Base-by-base conservation (phyloP, 441 rosid genomes). In the Gossypium gossypioides region DNA sequence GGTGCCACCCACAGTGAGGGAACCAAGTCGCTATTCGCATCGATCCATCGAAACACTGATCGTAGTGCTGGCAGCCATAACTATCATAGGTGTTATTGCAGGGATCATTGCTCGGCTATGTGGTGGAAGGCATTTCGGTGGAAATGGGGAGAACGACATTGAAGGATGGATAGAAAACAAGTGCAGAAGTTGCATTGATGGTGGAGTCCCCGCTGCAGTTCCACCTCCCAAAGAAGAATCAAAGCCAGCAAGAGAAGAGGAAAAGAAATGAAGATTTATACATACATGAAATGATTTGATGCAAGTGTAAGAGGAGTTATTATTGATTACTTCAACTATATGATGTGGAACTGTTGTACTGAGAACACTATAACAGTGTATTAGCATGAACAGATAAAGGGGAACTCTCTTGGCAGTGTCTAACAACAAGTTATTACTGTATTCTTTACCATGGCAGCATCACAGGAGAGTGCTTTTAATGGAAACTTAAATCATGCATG, bases 101-200 rank as follows among this genome's bases (percentile, higher is more conserved):
- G 95, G 98, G 25, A 80, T 90, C 50, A 59, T 93, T 13, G 93
- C 97, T 51, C 79, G 97, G 29, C 62, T 93, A 0, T 93, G 97
- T 67, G 94, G 97, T 0, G 97, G 96, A 29, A 75, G 89, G 59
- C 94, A 87, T 81, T 81, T 86, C 65, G 89, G 89, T 48, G 82
- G 85, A 51, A 81, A 84, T 52, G 94, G 97, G 29, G 97, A 91
- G 82, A 81, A 84, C 56, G 93, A 93, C 80, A 82, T 89, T 3
- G 98, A 93, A 86, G 98, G 98, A 25, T 93, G 97, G 97, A 85
- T 91, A 12, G 97, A 91, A 78, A 85, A 78, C 25, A 89, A 78
- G 79, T 93, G 98, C 64, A 83, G 93, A 77, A 93, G 83, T 78
- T 93, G 98, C 85, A 85, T 91, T 27, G 98, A 93, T 52, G 90